Conservation (phyloP, 2,329 filamentous ascomycete species). For the Exophiala sp. region DNA sequence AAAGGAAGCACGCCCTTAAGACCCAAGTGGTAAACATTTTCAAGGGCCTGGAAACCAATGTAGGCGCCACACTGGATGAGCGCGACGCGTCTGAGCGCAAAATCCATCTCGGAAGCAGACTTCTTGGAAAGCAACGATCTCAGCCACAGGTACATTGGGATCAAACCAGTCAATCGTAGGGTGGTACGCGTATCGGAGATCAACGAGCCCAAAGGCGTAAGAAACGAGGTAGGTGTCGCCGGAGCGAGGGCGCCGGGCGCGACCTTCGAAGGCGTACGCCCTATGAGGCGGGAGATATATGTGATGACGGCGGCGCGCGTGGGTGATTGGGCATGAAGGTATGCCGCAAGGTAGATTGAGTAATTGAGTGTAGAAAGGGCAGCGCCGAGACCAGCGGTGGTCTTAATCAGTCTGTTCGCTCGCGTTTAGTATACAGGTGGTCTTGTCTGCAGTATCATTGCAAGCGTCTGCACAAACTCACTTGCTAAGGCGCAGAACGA, state of each 20-base stretch:
- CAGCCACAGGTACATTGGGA: conserved; percentile 76
- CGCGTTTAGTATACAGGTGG: not conserved
- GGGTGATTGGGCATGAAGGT: conserved; percentile 49
- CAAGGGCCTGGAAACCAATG: conserved; percentile 69
- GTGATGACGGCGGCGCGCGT: conserved; percentile 36
- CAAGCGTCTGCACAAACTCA: conserved; percentile 1
- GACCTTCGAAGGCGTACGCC: conserved; percentile 23
- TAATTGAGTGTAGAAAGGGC: conserved; percentile 69
- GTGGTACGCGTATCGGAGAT: conserved; percentile 53
- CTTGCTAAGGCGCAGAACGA: conserved; percentile 23
- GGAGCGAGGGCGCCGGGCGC: conserved; percentile 39
- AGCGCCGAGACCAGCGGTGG: conserved; percentile 66
- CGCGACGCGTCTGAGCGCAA: conserved; percentile 51
- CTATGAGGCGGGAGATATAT: conserved; percentile 21
- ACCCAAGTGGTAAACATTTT: conserved; percentile 78
- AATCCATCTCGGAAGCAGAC: conserved; percentile 37
- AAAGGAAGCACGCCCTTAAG: conserved; percentile 65
- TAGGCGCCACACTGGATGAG: conserved; percentile 67
- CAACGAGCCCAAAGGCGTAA: conserved; percentile 49
- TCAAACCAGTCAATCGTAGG: conserved; percentile 58
- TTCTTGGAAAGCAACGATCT: conserved; percentile 53
- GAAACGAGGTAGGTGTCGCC: conserved; percentile 43
- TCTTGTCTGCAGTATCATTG: too few relatives aligned
- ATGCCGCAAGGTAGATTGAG: conserved; percentile 58
- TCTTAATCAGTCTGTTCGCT: conserved; percentile 57